Base-by-base conservation (phyloP, 2,329 filamentous ascomycete genomes). In the Emmonsiellopsis sp. region DNA sequence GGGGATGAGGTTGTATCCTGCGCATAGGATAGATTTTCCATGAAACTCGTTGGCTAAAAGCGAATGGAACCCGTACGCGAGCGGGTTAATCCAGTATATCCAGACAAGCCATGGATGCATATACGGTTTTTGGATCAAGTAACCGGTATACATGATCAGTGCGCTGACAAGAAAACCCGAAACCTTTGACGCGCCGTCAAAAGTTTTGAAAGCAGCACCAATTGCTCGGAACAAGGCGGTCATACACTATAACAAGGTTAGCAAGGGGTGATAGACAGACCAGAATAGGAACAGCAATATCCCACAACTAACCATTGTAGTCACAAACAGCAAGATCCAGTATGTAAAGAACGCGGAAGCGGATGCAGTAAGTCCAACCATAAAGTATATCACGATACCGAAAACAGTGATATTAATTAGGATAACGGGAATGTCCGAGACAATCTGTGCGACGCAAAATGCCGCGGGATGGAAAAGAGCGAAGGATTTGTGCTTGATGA, bases 41-140 rank as follows among this genome's bases (percentile, higher is more conserved):
- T 74, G 67, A 62, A 95, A 95, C 68, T 95, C 90, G 68, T 93
- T 94, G 58, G 87, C 79, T 78, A 91, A 85, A 26, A 93, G 76
- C 0, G 83, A 76, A 67, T 94, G 89, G 63, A 93, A 94, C 0
- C 82, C 82, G 58, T 93, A 95, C 1, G 81, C 82, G 10, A 94
- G 78, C 1, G 87, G 87, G 56, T 93, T 83, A 38, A 92, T 73
- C 65, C 88, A 91, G 65, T 86, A 86, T 56, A 94, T 81, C 89
- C 89, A 94, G 55, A 82, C 78, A 61, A 85, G 86, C 87, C 89
- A 95, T 70, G 75, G 75, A 54, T 79, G 74, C 74, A 78, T 77
- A 42, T 69, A 51, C 0, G 72, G 70, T 50, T 72, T 73, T 0
- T 69, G 66, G 3, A 78, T 73, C 59, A 70, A 67, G 43, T 73